Conservation (phyloP, 352 stramenopile genomes). For the Globisporangium sylvaticum region DNA sequence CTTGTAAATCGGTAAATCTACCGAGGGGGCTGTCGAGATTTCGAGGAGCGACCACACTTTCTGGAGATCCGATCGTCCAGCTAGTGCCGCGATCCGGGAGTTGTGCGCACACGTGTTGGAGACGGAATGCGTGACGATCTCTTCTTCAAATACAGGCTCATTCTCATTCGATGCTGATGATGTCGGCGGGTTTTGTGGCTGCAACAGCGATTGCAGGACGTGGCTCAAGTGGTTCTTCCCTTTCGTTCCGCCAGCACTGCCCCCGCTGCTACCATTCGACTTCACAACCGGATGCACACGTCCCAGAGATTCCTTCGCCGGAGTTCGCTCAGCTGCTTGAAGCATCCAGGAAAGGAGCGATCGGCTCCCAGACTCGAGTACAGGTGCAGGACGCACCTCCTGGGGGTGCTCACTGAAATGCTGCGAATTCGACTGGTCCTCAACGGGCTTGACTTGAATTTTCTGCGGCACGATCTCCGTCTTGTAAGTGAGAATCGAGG, state of each 20-base stretch:
- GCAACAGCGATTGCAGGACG: slow-evolving; percentile 40
- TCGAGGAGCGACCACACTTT: slow-evolving; percentile 81
- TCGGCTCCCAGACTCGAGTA: slow-evolving; percentile 28
- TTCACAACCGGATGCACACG: slow-evolving; percentile 11
- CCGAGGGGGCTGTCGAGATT: slow-evolving; percentile 48
- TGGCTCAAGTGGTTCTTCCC: slow-evolving; percentile 32
- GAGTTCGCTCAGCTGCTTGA: slow-evolving; percentile 33
- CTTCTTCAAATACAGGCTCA: background rate
- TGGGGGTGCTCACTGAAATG: background rate
- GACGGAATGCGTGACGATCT: slow-evolving; percentile 15
- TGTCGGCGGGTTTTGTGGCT: slow-evolving; percentile 6
- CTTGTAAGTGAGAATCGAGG: slow-evolving; percentile 66
- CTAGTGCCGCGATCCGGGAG: slow-evolving; percentile 41
- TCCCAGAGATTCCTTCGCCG: background rate
- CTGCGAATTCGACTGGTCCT: slow-evolving; percentile 1
- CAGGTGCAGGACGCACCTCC: background rate
- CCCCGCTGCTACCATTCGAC: background rate
- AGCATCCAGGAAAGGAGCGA: slow-evolving; percentile 67
- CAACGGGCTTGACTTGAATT: slow-evolving; percentile 19
- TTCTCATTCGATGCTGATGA: background rate
- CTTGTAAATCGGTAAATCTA: slow-evolving; percentile 50
- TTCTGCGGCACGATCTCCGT: slow-evolving; percentile 31
- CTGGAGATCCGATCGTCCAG: slow-evolving; percentile 62
- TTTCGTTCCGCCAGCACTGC: background rate
- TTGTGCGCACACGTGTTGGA: slow-evolving; percentile 62